Base-by-base conservation (phyloP, 495 filamentous ascomycete species). In the Xylaria bambusicola region DNA sequence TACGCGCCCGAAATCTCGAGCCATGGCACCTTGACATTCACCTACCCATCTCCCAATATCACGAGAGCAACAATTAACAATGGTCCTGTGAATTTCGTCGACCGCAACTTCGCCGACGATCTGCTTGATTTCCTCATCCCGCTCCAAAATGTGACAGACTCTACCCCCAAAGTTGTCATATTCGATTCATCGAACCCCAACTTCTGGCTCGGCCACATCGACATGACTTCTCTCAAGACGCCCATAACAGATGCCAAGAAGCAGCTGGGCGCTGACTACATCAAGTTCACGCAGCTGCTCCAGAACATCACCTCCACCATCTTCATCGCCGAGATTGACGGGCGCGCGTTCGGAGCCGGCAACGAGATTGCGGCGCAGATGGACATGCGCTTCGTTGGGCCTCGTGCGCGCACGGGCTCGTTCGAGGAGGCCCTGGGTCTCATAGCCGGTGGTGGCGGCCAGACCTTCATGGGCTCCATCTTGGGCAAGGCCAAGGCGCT, bases 371-470 rank as follows among this genome's bases (percentile, higher is more conserved):
- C 41, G 5, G 17, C 58, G 15, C 57, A 68, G 26, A 66, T 66
- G 63, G 68, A 71, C 40, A 69, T 71, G 66, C 60, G 63, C 12
- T 71, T 69, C 45, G 68, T 61, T 7, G 68, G 68, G 6, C 68
- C 68, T 0, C 42, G 45, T 5, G 64, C 68, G 0, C 40, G 31
- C 18, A 29, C 62, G n/a, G 55, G 65, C 15, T 57, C 42, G 2
- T 50, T 61, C 35, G 68, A 71, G 46, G 47, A 49, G 10, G 46
- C 13, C 4, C 26, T 49, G 1, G 46, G 46, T 3, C 13, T 49
- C 3, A 9, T 49, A 13, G 13, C 46, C 15, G 46, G 46, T 3
- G 46, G 46, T n/a, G 46, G 46, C 15, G 46, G 46, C 3, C 23
- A 29, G 46, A 15, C 13, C 13, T 29, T 18, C 26, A n/a, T 29